These are phyloP conservation scores for Cladosporium sp. DNA, from an alignment of 2,329 filamentous ascomycete species.

Conservation along the genomic window DNA sequence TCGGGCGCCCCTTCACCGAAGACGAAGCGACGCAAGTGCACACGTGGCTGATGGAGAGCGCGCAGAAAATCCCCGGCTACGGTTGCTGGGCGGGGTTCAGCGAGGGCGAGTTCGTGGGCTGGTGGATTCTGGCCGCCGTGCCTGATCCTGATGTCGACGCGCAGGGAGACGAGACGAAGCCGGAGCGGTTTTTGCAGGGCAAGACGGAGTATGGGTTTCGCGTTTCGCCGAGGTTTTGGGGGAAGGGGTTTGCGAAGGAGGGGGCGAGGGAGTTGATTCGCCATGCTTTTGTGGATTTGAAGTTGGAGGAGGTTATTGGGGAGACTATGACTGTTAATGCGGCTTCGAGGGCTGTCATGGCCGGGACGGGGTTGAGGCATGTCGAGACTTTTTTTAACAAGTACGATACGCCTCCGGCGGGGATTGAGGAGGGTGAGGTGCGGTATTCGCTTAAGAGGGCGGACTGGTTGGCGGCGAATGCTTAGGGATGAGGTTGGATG, in stretches of 20 bases:
- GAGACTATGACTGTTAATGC: slow-evolving; percentile 32
- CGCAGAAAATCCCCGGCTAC: slow-evolving; percentile 6
- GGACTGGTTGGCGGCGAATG: slow-evolving; percentile 5
- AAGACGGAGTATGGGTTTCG: slow-evolving; percentile 27
- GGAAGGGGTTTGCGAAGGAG: slow-evolving; percentile 30
- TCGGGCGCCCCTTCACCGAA: slow-evolving; percentile 13
- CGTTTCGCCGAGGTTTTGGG: slow-evolving; percentile 28
- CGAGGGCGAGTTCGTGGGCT: slow-evolving; percentile 28
- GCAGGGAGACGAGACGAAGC: neutral
- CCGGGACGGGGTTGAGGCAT: slow-evolving; percentile 10
- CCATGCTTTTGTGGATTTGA: slow-evolving; percentile 28
- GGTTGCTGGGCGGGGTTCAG: slow-evolving; percentile 12
- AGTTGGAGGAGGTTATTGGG: slow-evolving; percentile 22
- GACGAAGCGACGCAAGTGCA: slow-evolving; percentile 13
- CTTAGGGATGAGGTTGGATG: too few relatives aligned
- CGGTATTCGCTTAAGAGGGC: slow-evolving; percentile 4
- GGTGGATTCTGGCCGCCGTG: slow-evolving; percentile 27
- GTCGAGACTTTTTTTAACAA: slow-evolving; percentile 13
- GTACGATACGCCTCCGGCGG: slow-evolving; percentile 11
- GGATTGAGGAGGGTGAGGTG: slow-evolving; percentile 13
- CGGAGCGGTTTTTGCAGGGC: neutral
- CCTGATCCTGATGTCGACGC: slow-evolving; percentile 1
- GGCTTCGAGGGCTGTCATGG: slow-evolving; percentile 23
- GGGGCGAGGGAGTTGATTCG: slow-evolving; percentile 27
- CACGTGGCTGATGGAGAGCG: slow-evolving; percentile 9